Conservation (phyloP, 176 grass and related monocot genomes). For the Oryza glumipatula region DNA sequence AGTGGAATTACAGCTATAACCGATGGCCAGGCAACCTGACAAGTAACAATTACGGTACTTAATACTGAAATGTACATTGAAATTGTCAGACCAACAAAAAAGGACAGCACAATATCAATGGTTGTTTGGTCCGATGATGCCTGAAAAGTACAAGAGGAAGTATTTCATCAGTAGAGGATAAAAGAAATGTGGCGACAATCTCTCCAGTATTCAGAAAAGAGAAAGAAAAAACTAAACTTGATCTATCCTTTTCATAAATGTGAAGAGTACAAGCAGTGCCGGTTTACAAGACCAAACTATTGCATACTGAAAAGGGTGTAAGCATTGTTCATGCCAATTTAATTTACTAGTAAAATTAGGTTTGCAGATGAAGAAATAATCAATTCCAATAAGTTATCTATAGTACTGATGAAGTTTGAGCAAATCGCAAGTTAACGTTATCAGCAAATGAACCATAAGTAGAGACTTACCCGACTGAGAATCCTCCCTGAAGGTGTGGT, state of each 20-base stretch:
- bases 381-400: background rate
- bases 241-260: background rate
- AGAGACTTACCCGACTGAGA: slow-evolving; percentile 78
- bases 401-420: background rate
- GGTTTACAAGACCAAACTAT: background rate
- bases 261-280: background rate
- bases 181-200: background rate
- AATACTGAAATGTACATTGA: slow-evolving; percentile 91
- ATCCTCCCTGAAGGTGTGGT: slow-evolving; percentile 96
- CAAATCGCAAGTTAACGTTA: background rate
- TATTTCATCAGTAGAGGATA: slow-evolving; percentile 9
- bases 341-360: background rate
- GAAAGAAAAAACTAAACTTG: background rate
- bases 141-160: slow-evolving; percentile 53
- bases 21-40: slow-evolving; percentile 92
- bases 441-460: background rate
- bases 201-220: background rate
- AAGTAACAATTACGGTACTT: slow-evolving; percentile 68
- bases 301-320: background rate
- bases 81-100: slow-evolving; percentile 81
- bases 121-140: slow-evolving; percentile 96
- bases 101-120: slow-evolving; percentile 78
- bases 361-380: background rate
- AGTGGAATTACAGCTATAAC: slow-evolving; percentile 83
- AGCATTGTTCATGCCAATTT: background rate